phyloP scores from a whole-genome alignment of 371 early-diverging fungal genomes.

The Actinomucor elegans region DNA sequence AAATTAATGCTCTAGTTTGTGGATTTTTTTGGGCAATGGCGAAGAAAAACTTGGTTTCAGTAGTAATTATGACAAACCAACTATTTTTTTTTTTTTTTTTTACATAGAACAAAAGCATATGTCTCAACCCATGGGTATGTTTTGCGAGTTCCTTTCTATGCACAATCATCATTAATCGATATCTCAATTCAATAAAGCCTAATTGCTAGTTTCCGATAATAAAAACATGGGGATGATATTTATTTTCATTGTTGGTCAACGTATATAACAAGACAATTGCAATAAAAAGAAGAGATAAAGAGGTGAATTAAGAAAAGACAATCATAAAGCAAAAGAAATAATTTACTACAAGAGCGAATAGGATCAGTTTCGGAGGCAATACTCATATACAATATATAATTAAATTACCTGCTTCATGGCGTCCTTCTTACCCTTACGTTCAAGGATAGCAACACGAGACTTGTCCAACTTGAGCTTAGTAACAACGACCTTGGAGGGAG shows the following conservation, averaged over 20 bases:
- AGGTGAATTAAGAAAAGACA: neutral
- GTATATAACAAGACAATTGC: neutral
- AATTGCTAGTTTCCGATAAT: neutral
- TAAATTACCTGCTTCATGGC: constrained; percentile 44
- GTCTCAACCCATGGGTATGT: too few species aligned
- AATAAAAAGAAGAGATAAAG: constrained; percentile 2
- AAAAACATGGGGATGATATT: constrained; percentile 9
- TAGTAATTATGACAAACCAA: too few species aligned
- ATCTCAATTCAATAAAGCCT: too few species aligned
- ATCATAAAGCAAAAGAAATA: too few species aligned
- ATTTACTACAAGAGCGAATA: neutral
- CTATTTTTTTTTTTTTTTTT: too few species aligned
- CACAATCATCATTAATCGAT: too few species aligned
- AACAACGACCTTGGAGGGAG: constrained; percentile 97
- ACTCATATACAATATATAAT: neutral
- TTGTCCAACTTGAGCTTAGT: constrained; percentile 94
- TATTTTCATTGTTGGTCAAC: constrained; percentile 2
- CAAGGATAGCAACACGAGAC: constrained; percentile 86
- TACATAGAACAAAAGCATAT: too few species aligned
- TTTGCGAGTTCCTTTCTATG: too few species aligned
- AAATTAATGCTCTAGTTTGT: too few species aligned
- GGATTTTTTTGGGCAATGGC: too few species aligned
- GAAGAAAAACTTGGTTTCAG: too few species aligned
- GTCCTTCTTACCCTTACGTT: constrained; percentile 69
- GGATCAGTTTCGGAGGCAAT: neutral